Evolutionary conservation across 2,329 filamentous ascomycete species (phyloP), one percentile per base, ranked within the genome.

Genomic region (Nothophoma quercina): DNA sequence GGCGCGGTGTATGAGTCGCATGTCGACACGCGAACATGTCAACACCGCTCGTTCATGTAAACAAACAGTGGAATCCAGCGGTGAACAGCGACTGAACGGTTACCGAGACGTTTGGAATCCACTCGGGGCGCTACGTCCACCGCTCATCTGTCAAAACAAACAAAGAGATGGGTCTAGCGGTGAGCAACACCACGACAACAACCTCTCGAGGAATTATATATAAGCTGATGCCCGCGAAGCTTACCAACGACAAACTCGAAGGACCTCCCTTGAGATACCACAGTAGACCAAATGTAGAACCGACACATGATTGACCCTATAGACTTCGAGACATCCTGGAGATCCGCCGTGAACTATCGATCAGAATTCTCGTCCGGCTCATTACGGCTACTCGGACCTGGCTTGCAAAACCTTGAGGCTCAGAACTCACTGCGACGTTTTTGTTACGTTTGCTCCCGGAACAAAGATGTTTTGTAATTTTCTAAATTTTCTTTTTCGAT

Each of bases 71-170:
- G 50, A 28, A 44, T 53, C 50, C 50, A 53, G 50, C 50, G 50
- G 50, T 53, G 50, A 53, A 53, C 43, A 36, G 43, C 50, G 23
- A 53, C 25, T 39, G 50, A 53, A 48, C 50, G 21, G 50, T 53
- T 53, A 44, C 44, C 50, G 43, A 47, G 44, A 48, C 50, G 50
- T 53, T 44, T 22, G 38, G n/a, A 36, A 23, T 28, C 50, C 50
- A 53, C 44, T 34, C 28, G 13, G 5, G 43, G 19, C 50, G 44
- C 50, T 53, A 53, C 44, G 26, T 28, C 50, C 50, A 53, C 50
- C 50, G 50, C 50, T 53, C 50, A 48, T 53, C 44, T 34, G 28
- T 40, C 50, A 53, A 44, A 53, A 53, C 50, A 53, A 53, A 43
- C 50, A 53, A 39, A 26, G 36, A 10, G 21, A 43, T 16, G 36